Evolutionary conservation across 2,329 filamentous ascomycete species (phyloP), one percentile per base, ranked within the genome.

Genomic region (Microdochium paspali): DNA sequence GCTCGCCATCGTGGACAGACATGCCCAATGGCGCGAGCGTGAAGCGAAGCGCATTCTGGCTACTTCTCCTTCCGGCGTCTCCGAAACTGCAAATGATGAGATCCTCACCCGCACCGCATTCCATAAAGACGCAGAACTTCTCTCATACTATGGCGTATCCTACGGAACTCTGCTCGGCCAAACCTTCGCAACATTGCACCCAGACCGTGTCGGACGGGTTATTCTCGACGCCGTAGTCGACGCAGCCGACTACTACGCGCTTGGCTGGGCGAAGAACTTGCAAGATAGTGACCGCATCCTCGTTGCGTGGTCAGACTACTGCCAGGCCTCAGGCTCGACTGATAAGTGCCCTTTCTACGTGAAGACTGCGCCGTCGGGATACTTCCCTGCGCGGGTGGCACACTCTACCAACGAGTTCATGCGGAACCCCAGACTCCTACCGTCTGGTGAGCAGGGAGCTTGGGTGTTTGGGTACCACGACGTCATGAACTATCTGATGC

Each of bases 1-100:
- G 69, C 56, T 76, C 7, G 65, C 68, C 35, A 64, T 76, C 30
- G 60, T 69, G 10, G 72, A 76, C 50, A 61, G 54, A 26, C 63
- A 71, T 39, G 68, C 62, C 7, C 60, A 66, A 24, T 69, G 61
- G 56, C 51, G 61, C 23, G 56, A 55, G 10, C 44, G 48, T 10
- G 53, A 61, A 49, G 57, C 52, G 1, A 45, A 28, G 23, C 48
- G 49, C 12, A 24, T 56, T 47, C 31, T 48, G 1, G 23, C 24
- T n/a, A 20, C 20, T 12, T 15, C 9, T 9, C 7, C 7, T 4
- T 45, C 42, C 20, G 45, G 48, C 10, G 32, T 51, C 2, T 7
- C 47, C n/a, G 3, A 50, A 18, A 50, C 9, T 30, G 26, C 9
- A 15, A 15, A 9, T 15, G 9, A 30, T 30, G 26, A 12, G 10